Conservation (phyloP, 805 yeast genomes). For the Yarrowia hollandica region DNA sequence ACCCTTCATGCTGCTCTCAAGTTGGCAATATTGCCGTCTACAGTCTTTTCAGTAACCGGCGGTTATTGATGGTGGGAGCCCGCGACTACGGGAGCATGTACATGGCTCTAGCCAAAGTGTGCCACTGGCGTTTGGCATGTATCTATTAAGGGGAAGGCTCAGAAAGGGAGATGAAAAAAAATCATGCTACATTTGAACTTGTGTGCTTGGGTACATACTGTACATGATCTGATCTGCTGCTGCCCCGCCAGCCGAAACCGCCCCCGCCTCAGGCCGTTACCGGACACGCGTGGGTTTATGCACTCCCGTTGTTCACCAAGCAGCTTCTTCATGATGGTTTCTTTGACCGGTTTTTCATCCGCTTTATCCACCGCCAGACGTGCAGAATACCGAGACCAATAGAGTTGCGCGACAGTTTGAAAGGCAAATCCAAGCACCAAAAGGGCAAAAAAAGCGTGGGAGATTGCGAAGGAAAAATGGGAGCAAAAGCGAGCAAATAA, state of each 20-base stretch:
- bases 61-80: conserved; percentile 14
- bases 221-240: no score
- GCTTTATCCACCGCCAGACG: neutral
- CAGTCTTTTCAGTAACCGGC: conserved; percentile 1
- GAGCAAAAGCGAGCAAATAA: conserved; percentile 9
- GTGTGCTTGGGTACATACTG: no score
- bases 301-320: neutral
- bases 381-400: conserved; percentile 19
- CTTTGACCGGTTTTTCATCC: neutral
- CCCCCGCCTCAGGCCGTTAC: conserved; percentile 12
- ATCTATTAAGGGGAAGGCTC: no score
- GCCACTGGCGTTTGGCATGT: no score
- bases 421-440: neutral
- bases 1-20: conserved; percentile 5
- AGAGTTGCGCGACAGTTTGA: conserved; percentile 11
- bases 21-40: conserved; percentile 9
- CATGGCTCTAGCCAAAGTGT: no score
- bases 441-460: neutral
- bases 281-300: neutral
- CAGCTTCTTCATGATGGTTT: no score
- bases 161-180: neutral
- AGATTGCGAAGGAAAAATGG: neutral
- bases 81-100: neutral
- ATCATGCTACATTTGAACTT: neutral
- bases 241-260: neutral